Percentiles rank a stretch among this genome's conserved stretches.
Conservation (phyloP, 257 asterid genomes). For the Capsicum rhomboideum region DNA sequence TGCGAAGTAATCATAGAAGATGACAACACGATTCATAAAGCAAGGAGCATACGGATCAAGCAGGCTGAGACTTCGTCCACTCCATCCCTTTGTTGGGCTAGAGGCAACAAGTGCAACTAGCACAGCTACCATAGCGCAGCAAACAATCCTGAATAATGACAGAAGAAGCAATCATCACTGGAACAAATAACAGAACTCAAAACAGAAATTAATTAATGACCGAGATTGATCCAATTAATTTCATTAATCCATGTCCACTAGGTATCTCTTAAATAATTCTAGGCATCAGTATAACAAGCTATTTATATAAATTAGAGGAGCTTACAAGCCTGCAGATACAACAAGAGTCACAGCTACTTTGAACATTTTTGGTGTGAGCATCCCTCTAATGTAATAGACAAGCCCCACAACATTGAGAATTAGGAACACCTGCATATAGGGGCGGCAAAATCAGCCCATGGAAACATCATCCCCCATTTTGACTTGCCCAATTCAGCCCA, state of each 20-base stretch:
- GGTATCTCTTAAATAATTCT: not conserved
- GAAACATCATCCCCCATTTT: not conserved
- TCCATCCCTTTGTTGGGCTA: constrained; percentile 99
- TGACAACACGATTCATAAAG: not conserved
- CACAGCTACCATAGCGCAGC: constrained; percentile 64
- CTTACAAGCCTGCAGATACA: constrained; percentile 86
- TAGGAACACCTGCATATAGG: constrained; percentile 58
- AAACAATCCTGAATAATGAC: constrained; percentile 57
- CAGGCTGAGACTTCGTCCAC: constrained; percentile 96
- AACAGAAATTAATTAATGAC: not conserved
- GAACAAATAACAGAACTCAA: not conserved
- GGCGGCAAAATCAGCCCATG: not conserved
- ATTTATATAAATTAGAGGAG: not conserved
- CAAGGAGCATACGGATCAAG: constrained; percentile 84
- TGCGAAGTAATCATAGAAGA: not conserved
- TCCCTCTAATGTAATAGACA: constrained; percentile 82
- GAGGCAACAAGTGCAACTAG: constrained; percentile 91
- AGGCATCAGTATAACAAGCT: not conserved
- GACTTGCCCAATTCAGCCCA: not conserved
- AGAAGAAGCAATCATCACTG: not conserved
- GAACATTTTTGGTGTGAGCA: constrained; percentile 90
- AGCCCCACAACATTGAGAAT: constrained; percentile 89
- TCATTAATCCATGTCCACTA: not conserved
- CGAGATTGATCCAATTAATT: not conserved
- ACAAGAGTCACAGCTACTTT: constrained; percentile 94